A percentile compares a stretch with the other conserved stretches of the same genome.
phyloP scores from a whole-genome alignment of 768 basidiomycete genomes.

The Boletus barrowsii region DNA sequence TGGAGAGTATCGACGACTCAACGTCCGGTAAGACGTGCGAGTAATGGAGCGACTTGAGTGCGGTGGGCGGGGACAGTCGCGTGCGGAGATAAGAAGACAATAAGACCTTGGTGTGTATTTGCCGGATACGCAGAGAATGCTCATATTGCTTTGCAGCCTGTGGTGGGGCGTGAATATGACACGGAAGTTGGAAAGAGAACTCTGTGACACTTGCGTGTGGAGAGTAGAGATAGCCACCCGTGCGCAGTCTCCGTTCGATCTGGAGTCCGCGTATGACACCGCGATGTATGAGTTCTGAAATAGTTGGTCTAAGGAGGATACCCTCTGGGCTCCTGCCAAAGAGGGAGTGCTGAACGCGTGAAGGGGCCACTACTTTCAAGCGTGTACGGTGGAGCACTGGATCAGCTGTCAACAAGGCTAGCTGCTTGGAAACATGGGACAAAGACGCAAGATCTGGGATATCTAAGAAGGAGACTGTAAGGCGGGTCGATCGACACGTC shows the following conservation, averaged over 20 bases:
- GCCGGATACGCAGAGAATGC: constrained; percentile 50
- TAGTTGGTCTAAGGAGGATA: constrained; percentile 55
- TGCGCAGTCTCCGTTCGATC: constrained; percentile 64
- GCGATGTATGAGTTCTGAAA: constrained; percentile 64
- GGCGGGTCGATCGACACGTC: not conserved
- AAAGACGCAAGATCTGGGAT: constrained; percentile 64
- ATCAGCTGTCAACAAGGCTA: constrained; percentile 55
- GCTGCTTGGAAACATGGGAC: constrained; percentile 43
- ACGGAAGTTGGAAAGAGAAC: not conserved
- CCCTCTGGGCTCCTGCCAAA: constrained; percentile 59
- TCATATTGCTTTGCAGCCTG: constrained; percentile 72
- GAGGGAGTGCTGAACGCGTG: constrained; percentile 62
- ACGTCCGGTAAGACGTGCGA: constrained; percentile 60
- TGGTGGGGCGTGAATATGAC: constrained; percentile 7
- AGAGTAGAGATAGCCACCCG: constrained; percentile 64
- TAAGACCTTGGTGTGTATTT: constrained; percentile 49
- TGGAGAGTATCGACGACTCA: constrained; percentile 51
- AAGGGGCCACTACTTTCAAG: constrained; percentile 59
- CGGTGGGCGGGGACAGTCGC: constrained; percentile 37
- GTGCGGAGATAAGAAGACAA: constrained; percentile 54
- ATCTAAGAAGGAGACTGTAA: constrained; percentile 66
- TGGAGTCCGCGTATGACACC: constrained; percentile 68
- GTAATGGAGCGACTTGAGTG: constrained; percentile 45
- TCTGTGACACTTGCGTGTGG: constrained; percentile 40
- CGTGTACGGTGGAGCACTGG: constrained; percentile 63